Evolutionary conservation across 768 basidiomycete species (phyloP), one percentile per base, ranked within the genome.

Genomic region (Gymnopilus dilepis): DNA sequence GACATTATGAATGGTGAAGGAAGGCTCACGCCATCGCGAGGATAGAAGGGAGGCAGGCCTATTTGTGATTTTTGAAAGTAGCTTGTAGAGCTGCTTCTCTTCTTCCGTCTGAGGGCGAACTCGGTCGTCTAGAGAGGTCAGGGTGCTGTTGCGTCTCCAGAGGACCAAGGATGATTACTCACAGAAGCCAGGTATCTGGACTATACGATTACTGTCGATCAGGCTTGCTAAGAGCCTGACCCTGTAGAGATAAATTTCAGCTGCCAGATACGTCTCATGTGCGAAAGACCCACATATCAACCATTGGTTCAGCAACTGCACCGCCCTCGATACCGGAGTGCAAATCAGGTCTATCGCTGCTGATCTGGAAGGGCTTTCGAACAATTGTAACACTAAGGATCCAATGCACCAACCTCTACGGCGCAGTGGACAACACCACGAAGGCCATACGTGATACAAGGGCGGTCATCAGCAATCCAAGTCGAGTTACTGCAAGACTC

Each of bases 311-410:
- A 2, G 78, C 78, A 1, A 88, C 83, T 1, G 86, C 91, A 15
- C 97, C 97, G 31, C 97, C 97, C 69, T 97, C 94, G 8, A 98
- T 84, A 63, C 97, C 97, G 15, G 94, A 95, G 73, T 99, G 97
- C 42, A 93, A 80, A 72, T 98, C 97, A 0, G 91, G 90, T 12
- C 84, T 80, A 28, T 82, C 75, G 63, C 86, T 93, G 4, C 83
- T 83, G 59, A 98, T 87, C 87, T 93, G 22, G 6, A 19, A 26
- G 13, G 22, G n/a, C n/a, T 56, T 11, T 34, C 13, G 28, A 63
- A 19, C 45, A 11, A 58, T 31, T 22, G 53, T 31, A 38, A 37
- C 21, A 13, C 11, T 9, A 11, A 7, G n/a, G 15, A 30, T 4
- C 6, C 15, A 40, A 28, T 22, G 31, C 41, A 48, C 74, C 45